phyloP scores from a whole-genome alignment of 345 rosid species.

The Erodium maritimum region DNA sequence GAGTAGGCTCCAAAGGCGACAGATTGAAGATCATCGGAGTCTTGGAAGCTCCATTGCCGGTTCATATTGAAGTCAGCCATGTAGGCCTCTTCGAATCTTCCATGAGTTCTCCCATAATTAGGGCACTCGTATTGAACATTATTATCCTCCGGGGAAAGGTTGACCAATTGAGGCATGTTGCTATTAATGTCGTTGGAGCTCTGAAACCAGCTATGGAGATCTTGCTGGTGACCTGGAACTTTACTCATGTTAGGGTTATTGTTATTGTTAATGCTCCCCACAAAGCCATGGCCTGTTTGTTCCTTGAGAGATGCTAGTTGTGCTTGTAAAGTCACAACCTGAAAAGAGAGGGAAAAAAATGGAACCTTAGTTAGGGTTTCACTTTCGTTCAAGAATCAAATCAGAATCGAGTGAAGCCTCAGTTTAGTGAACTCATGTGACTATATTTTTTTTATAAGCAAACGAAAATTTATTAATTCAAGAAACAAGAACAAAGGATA shows the following conservation, averaged over 20 bases:
- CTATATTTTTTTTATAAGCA: too few relatives aligned
- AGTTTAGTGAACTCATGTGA: too few relatives aligned
- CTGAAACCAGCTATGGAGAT: slow-evolving; percentile 41
- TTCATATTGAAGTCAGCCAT: slow-evolving; percentile 12
- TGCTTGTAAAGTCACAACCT: slow-evolving; percentile 83
- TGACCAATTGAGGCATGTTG: too few relatives aligned
- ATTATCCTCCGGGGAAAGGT: too few relatives aligned
- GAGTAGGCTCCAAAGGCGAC: slow-evolving; percentile 39
- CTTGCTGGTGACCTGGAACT: slow-evolving; percentile 29
- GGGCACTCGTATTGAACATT: too few relatives aligned
- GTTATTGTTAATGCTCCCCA: too few relatives aligned
- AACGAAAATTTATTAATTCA: too few relatives aligned
- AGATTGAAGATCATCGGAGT: slow-evolving; percentile 53
- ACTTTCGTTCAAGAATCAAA: too few relatives aligned
- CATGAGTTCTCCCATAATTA: too few relatives aligned
- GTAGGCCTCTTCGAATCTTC: slow-evolving; percentile 49
- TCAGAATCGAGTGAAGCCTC: too few relatives aligned
- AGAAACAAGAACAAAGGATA: too few relatives aligned
- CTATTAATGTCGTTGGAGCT: slow-evolving; percentile 19
- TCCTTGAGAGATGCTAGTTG: slow-evolving; percentile 79
- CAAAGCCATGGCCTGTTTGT: slow-evolving; percentile 56
- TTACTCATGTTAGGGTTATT: slow-evolving; percentile 5
- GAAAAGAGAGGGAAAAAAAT: too few relatives aligned
- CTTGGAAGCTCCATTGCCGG: slow-evolving; percentile 47
- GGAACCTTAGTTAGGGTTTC: slow-evolving; percentile 18